Evolutionary conservation across 2,329 filamentous ascomycete species (phyloP).

Genomic region (Furcasterigmium sp.): DNA sequence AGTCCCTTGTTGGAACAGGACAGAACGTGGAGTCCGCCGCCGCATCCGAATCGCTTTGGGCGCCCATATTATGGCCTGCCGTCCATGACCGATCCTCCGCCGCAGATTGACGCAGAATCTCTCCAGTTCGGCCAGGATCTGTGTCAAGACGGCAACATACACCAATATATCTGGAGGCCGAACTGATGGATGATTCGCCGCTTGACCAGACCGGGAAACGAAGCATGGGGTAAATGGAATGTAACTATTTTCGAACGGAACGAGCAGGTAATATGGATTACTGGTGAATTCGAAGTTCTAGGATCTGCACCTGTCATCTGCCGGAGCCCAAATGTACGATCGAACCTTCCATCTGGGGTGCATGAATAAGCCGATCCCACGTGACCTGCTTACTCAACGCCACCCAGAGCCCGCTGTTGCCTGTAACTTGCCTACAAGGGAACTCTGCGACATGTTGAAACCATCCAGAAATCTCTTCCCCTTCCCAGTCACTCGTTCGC

Average conservation of each 20-base stretch:
- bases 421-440: not conserved
- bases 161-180: not conserved
- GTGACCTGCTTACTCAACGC: no score
- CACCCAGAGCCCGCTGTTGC: no score
- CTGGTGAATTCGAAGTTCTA: no score
- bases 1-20: not conserved
- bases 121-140: not conserved
- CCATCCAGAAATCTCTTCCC: not conserved
- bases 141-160: not conserved
- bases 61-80: not conserved
- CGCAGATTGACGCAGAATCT: not conserved
- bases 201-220: no score
- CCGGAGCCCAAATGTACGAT: no score
- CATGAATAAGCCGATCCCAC: no score
- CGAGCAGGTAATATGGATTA: no score
- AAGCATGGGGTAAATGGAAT: no score
- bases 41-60: not conserved
- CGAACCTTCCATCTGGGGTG: no score
- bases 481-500: constrained; percentile 21
- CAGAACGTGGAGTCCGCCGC: not conserved
- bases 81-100: not conserved
- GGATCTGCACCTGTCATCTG: no score
- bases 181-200: not conserved
- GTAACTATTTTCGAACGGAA: no score
- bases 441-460: not conserved